Evolutionary conservation across 805 yeast genomes (phyloP), one percentile per base, ranked within the genome.

Genomic region (Yarrowia deformans): DNA sequence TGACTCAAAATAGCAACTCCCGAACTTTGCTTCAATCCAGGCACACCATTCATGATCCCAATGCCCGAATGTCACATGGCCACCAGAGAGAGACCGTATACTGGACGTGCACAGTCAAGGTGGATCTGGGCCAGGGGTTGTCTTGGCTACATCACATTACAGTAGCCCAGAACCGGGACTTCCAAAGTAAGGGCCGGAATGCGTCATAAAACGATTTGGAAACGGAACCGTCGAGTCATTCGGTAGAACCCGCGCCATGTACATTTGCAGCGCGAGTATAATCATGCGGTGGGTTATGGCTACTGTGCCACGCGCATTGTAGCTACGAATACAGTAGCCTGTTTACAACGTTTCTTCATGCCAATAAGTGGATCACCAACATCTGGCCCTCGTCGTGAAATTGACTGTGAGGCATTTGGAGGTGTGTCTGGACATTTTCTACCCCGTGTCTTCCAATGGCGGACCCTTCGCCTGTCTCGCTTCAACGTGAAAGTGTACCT

Each of bases 1-100:
- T 14, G 52, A 23, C 6, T 23, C 34, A 46, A 46, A 50, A 50
- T 50, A 50, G 55, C 55, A 50, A 52, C 56, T 34, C 56, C 56
- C 56, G 42, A 52, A 49, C 54, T 49, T 49, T 49, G 54, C 54
- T 49, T 13, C 7, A 23, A 8, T 19, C 50, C 29, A 19, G 48
- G 48, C 32, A 46, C 16, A 13, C 29, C 29, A 16, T 14, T 14
- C 18, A 16, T 46, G 34, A 29, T 23, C 8, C 32, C 52, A 49
- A 12, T 35, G 56, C 12, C 8, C 32, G 37, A 49, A 12, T 35
- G 56, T 52, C 56, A 52, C 56, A 52, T 52, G 54, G 46, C 12
- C 29, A 8, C 29, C 14, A 14, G 32, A 19, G 49, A 9, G n/a
- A 40, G 43, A n/a, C n/a, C 12, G 39, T 35, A 23, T 23, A 23